Evolutionary conservation across 805 yeast genomes (phyloP).

Genomic region (Yarrowia hollandica): DNA sequence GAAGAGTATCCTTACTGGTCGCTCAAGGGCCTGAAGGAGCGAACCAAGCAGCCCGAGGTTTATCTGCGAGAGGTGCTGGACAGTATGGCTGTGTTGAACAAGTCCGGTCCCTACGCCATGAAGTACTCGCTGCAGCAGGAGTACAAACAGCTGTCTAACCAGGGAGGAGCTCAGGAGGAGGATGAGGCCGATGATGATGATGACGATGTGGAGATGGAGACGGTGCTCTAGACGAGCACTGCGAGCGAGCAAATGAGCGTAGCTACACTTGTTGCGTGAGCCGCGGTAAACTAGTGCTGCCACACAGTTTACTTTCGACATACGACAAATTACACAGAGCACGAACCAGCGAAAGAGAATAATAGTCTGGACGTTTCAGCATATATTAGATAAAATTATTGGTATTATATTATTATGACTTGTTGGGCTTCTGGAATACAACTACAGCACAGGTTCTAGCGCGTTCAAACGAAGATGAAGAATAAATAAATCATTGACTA

Average conservation of each 20-base stretch:
- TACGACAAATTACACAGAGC: too few species aligned
- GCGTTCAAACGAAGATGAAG: too few species aligned
- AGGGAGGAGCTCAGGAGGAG: constrained; percentile 34
- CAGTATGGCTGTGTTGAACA: constrained; percentile 81
- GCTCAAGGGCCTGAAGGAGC: constrained; percentile 86
- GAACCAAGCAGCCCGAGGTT: constrained; percentile 90
- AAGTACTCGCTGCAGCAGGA: constrained; percentile 89
- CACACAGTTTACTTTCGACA: too few species aligned
- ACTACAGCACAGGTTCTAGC: too few species aligned
- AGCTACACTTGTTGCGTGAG: too few species aligned
- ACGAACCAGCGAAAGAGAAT: too few species aligned
- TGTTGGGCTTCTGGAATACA: too few species aligned
- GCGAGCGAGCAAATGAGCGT: too few species aligned
- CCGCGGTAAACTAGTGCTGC: too few species aligned
- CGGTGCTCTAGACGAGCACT: background rate
- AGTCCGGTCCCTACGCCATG: constrained; percentile 94
- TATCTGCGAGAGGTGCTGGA: constrained; percentile 89
- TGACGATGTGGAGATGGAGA: constrained; percentile 31
- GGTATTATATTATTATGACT: too few species aligned
- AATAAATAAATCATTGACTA: constrained; percentile 3
- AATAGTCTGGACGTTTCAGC: too few species aligned
- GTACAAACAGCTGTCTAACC: constrained; percentile 55
- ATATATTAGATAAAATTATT: too few species aligned
- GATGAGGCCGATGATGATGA: constrained; percentile 25
- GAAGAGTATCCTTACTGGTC: constrained; percentile 98